Base-by-base conservation (phyloP, 139 green algal species). In the Coccomyxa sp. region DNA sequence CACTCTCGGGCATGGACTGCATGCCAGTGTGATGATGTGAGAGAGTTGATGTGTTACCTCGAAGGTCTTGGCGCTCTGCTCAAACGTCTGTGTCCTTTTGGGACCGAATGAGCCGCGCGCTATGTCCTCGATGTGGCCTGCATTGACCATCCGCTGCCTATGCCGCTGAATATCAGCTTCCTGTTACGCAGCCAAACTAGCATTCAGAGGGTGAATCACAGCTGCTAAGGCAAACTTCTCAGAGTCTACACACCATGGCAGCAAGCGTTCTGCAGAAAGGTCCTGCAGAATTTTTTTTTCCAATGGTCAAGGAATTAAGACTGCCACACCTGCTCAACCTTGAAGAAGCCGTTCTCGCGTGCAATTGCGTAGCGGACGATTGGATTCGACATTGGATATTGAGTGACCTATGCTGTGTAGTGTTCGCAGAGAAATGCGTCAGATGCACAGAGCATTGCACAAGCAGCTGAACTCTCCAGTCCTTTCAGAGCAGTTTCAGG, bases 131-230 rank as follows among this genome's bases (percentile, higher is more conserved):
- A 87, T 81, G 39, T 83, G 79, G 7, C 83, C 83, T 64, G 80
- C 31, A 31, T 86, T 84, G 24, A 82, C 36, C 50, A 87, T 55
- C 22, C 79, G 83, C 55, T 80, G 39, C 29, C 50, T 75, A 55
- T 84, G 81, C 27, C 73, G 58, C 69, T 87, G 81, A 22, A 86
- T 35, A 24, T 80, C 78, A 14, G 83, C 77, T 80, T 87, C 83
- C 68, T 84, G 75, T 40, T n/a, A n/a, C n/a, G n/a, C n/a, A n/a
- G n/a, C n/a, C n/a, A n/a, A n/a, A n/a, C n/a, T n/a, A n/a, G n/a
- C n/a, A n/a, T n/a, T n/a, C n/a, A n/a, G n/a, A n/a, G n/a, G n/a
- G n/a, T n/a, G n/a, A n/a, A n/a, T n/a, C n/a, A n/a, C n/a, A n/a
- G n/a, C n/a, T n/a, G n/a, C n/a, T n/a, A n/a, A n/a, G n/a, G n/a